Evolutionary conservation across 1,284 basidiomycete genomes (phyloP).

Genomic region (Ceraceosorus bombacis): DNA sequence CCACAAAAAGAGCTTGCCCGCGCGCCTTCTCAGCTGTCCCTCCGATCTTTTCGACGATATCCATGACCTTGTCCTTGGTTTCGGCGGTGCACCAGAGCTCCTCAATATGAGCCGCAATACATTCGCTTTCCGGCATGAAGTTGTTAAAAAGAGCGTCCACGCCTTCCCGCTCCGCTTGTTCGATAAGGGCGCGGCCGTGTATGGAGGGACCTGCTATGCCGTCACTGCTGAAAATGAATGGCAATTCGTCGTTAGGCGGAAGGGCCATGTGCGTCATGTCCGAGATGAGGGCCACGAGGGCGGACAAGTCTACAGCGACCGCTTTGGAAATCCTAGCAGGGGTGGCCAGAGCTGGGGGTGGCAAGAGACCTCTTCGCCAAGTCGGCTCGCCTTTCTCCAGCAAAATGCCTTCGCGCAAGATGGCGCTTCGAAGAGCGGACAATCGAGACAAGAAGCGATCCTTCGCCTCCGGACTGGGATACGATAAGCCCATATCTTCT

Average conservation of each 20-base stretch:
- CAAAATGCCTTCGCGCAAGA: not conserved
- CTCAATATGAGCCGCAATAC: not conserved
- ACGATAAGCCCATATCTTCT: too few relatives aligned
- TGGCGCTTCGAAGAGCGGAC: slow-evolving; percentile 8
- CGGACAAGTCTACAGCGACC: slow-evolving; percentile 34
- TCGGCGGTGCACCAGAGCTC: slow-evolving; percentile 5
- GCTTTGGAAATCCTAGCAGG: slow-evolving; percentile 11
- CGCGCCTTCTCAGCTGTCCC: slow-evolving; percentile 25
- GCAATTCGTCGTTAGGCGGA: not conserved
- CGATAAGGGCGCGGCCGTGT: not conserved
- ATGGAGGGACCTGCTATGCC: not conserved
- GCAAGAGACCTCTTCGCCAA: not conserved
- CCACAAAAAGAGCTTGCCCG: slow-evolving; percentile 19
- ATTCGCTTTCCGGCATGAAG: not conserved
- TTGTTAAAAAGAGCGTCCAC: slow-evolving; percentile 4
- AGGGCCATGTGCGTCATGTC: slow-evolving; percentile 26
- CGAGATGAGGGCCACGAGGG: slow-evolving; percentile 34
- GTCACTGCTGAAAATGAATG: not conserved
- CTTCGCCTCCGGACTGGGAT: too few relatives aligned
- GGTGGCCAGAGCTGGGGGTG: slow-evolving; percentile 10
- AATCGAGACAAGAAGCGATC: too few relatives aligned
- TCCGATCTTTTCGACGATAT: slow-evolving; percentile 16
- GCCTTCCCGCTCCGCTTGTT: slow-evolving; percentile 24
- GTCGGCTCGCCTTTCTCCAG: not conserved
- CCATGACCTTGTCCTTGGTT: slow-evolving; percentile 9